Evolutionary conservation across 495 filamentous ascomycete species (phyloP).

Genomic region (Penicillium daleae): DNA sequence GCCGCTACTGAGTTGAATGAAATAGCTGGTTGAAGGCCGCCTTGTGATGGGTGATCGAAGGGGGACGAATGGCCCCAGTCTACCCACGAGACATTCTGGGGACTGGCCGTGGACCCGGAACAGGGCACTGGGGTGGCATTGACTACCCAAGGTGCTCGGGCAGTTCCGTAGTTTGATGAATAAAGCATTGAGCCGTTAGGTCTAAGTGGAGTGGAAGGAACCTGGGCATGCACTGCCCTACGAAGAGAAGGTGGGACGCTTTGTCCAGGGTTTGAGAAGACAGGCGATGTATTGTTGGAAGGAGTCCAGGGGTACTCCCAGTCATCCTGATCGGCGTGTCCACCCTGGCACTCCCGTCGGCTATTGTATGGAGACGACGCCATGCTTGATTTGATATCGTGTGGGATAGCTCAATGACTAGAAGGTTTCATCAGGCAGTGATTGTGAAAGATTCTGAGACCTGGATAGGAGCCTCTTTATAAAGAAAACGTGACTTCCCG

Average conservation of each 20-base stretch:
- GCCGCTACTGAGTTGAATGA: not conserved
- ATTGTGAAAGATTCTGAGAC: not conserved
- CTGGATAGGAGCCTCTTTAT: not conserved
- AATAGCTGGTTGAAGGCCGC: not conserved
- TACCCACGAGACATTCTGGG: not conserved
- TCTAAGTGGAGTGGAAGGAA: not conserved
- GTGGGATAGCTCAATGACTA: not conserved
- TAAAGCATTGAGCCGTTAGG: not conserved
- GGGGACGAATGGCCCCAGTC: not conserved
- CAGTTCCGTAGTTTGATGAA: not conserved
- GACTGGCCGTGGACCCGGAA: not conserved
- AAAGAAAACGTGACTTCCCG: not conserved
- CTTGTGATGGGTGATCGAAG: not conserved
- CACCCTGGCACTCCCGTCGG: not conserved
- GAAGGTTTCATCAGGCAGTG: not conserved
- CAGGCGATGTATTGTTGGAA: not conserved
- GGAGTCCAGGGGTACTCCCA: slow-evolving; percentile 4
- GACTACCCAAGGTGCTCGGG: not conserved
- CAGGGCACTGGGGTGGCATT: not conserved
- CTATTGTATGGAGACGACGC: not conserved
- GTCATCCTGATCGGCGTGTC: not conserved
- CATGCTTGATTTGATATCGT: not conserved
- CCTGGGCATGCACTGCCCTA: not conserved
- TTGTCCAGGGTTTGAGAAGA: not conserved
- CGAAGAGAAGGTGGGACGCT: not conserved